Evolutionary conservation across 495 filamentous ascomycete genomes (phyloP), one percentile per base, ranked within the genome.

Genomic region (Hypoxylon crocopeplum): DNA sequence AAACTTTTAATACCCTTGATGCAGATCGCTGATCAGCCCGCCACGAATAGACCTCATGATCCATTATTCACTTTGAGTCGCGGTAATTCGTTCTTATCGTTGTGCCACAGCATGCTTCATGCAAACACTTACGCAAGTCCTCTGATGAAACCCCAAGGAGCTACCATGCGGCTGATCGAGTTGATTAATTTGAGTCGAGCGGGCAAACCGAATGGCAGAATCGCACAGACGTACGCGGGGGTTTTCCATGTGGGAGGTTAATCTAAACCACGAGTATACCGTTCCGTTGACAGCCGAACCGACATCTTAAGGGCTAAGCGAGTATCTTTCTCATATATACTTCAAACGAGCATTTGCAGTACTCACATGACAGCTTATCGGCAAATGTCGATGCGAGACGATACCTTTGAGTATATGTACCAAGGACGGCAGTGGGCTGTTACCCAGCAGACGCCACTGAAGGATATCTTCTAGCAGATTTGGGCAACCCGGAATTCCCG

Each of bases 81-180:
- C 33, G 1, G 21, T 46, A 48, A 33, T 48, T 41, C 34, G 45
- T 47, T 29, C 41, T 51, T 27, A 6, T 42, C 20, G 34, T 55
- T 15, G 61, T 56, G 45, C 25, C 30, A 59, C 55, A 5, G 42
- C 54, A 59, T 58, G 19, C n/a, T 15, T 19, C 45, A 44, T 58
- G 60, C 60, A 47, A 1, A 24, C 19, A 46, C 45, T 56, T 50
- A 59, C 50, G 55, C 61, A 59, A 64, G 61, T n/a, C n/a, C 61
- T 34, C 39, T 12, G 32, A 62, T 52, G 52, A 45, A 53, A 56
- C 53, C 41, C 59, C 41, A 27, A 46, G 36, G 36, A 30, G 37
- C 11, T 24, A 41, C 39, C 25, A 51, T 64, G 61, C 61, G 61
- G 61, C 61, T 64, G 44, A 64, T 59, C 24, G 16, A 59, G 5